Base-by-base conservation (phyloP, 1,284 basidiomycete genomes). In the Microbotryum scabiosae region DNA sequence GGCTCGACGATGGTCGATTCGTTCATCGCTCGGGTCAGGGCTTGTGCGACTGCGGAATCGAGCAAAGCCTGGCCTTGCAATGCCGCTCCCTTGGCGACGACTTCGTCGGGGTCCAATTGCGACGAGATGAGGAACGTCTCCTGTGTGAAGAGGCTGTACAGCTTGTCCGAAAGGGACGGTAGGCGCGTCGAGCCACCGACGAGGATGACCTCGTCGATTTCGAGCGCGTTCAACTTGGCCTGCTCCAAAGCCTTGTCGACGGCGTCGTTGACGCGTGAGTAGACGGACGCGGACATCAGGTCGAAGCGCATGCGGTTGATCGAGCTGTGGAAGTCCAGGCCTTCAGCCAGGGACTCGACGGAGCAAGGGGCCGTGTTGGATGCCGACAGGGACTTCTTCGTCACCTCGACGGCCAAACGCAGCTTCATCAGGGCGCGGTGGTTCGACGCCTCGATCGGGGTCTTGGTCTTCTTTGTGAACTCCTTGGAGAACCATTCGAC, bases 381-480 rank as follows among this genome's bases (percentile, higher is more conserved):
- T 0, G 94, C 94, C 55, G 85, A 87, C 65, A 98, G 80, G 0
- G 91, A 92, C 67, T 92, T 85, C 78, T 98, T 98, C 47, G 92
- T 94, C 74, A 93, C 86, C 75, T 97, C 93, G 62, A 96, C 84
- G 21, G 93, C 91, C 56, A 97, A 84, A 30, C 88, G 82, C 47
- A 98, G 83, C 75, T 96, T 97, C 54, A 91, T 89, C 74, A 92
- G 88, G 5, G 94, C 91, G 25, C 96, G 88, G 73, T 85, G 83
- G 76, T 93, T 70, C 66, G 71, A 61, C 23, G 84, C 64, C 18
- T 81, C 77, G 46, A 97, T 80, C 0, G 85, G 78, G 26, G 83
- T 82, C 77, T 93, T 93, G 46, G 87, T 92, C 81, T 97, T 98
- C 77, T 97, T 97, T 58, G 89, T 89, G 76, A 98, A 98, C 72